These are phyloP conservation scores for Aureobasidium leucospermi DNA, from an alignment of 2,329 filamentous ascomycete species.

Conservation along the genomic window DNA sequence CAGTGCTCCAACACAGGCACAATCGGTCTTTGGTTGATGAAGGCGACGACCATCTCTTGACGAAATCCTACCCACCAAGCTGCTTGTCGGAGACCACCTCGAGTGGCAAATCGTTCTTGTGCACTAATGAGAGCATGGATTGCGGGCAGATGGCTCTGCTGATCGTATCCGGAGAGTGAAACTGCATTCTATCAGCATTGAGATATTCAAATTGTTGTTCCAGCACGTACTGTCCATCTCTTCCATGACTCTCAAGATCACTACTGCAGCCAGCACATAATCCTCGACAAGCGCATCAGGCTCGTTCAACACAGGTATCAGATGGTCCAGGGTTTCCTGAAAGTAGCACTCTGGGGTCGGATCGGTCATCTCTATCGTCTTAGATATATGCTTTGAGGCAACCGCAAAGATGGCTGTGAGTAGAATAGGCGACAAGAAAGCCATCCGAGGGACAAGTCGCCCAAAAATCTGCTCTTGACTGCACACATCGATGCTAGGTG, in stretches of 20 bases:
- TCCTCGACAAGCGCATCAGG: conserved; percentile 38
- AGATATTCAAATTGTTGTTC: neutral
- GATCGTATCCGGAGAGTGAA: conserved; percentile 15
- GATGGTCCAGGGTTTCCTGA: conserved; percentile 45
- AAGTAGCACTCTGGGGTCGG: conserved; percentile 47
- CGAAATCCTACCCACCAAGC: conserved; percentile 53
- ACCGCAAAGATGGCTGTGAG: conserved; percentile 53
- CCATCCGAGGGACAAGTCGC: conserved; percentile 46
- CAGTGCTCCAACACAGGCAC: conserved; percentile 45
- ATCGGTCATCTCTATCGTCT: conserved; percentile 36
- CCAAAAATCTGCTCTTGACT: conserved; percentile 42
- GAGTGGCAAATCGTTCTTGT: conserved; percentile 24
- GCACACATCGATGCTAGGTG: conserved; percentile 26
- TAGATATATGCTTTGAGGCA: conserved; percentile 47
- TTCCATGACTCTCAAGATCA: conserved; percentile 51
- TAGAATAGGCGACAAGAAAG: conserved; percentile 45
- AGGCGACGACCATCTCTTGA: conserved; percentile 53
- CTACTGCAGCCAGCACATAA: conserved; percentile 48
- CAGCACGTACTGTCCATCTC: conserved; percentile 40
- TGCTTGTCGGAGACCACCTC: conserved; percentile 38
- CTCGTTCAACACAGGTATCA: conserved; percentile 42
- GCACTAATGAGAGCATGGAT: conserved; percentile 30
- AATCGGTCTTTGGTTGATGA: conserved; percentile 36
- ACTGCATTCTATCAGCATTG: neutral
- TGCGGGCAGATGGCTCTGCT: conserved; percentile 25